These are phyloP conservation scores for Carex sylvatica DNA, from an alignment of 202 grass and related monocot genomes.

Conservation along the genomic window DNA sequence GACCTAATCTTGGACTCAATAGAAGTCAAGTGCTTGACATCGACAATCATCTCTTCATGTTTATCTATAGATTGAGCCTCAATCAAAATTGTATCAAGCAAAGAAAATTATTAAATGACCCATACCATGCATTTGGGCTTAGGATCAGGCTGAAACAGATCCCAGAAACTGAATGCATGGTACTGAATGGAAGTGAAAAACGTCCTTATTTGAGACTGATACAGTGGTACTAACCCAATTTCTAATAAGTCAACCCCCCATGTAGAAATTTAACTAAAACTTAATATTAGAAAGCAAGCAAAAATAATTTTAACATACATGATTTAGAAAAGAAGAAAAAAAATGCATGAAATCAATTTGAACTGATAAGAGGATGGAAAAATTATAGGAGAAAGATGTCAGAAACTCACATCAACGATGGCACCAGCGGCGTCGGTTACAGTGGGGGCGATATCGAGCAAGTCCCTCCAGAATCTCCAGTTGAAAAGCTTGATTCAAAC, in stretches of 20 bases:
- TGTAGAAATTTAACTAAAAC: conserved; percentile 1
- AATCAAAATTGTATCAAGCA: no score
- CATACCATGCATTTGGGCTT: no score
- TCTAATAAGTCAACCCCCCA: background rate
- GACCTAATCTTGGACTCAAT: no score
- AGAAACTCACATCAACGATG: conserved; percentile 80
- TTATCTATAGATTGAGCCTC: no score
- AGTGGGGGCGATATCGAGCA: conserved; percentile 91
- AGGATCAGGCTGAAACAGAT: no score
- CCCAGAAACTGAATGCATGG: no score
- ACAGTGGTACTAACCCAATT: background rate
- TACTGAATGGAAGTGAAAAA: no score
- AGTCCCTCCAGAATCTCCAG: conserved; percentile 26
- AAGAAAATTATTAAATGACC: no score
- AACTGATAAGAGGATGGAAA: background rate
- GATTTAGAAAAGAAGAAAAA: conserved; percentile 12
- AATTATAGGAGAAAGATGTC: conserved; percentile 8
- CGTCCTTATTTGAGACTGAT: background rate
- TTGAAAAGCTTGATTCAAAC: no score
- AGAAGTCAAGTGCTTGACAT: no score
- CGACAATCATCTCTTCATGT: no score
- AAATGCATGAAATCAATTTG: background rate
- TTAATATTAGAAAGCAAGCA: conserved; percentile 7
- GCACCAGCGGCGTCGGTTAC: conserved; percentile 88
- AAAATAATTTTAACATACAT: background rate